These are phyloP conservation scores for Xerophyta viscosa DNA, from an alignment of 106 monocot genomes.

Conservation along the genomic window DNA sequence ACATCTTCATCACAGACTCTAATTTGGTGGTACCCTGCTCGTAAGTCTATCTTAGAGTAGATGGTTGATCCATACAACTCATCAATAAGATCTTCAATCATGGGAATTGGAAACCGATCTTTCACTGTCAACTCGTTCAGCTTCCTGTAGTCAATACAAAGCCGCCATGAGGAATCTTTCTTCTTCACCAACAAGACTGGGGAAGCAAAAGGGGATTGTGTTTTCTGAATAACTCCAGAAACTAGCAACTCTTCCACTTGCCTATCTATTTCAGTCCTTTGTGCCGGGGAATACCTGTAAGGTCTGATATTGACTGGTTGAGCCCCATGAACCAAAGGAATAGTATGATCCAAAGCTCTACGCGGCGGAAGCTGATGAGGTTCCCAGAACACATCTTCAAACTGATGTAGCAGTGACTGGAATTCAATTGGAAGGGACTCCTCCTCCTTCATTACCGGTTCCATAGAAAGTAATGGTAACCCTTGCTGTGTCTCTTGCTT, in stretches of 20 bases:
- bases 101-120: constrained; percentile 2
- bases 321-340: neutral
- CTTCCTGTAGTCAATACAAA: neutral
- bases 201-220: neutral
- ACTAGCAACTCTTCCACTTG: neutral
- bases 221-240: neutral
- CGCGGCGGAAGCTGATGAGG: neutral
- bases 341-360: neutral
- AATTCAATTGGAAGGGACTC: no score
- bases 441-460: no score
- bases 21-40: neutral
- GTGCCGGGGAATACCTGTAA: constrained; percentile 1
- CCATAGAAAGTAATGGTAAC: no score
- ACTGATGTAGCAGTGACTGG: neutral
- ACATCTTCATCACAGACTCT: neutral
- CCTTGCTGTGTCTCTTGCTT: no score
- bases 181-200: constrained; percentile 6
- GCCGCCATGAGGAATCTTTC: neutral
- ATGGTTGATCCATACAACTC: neutral
- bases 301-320: neutral
- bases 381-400: neutral
- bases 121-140: neutral
- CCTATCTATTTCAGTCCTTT: neutral
- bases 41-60: neutral
- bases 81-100: constrained; percentile 1